These are phyloP conservation scores for Polysphondylium violaceum DNA, from an alignment of 78 protist species.

Conservation along the genomic window DNA sequence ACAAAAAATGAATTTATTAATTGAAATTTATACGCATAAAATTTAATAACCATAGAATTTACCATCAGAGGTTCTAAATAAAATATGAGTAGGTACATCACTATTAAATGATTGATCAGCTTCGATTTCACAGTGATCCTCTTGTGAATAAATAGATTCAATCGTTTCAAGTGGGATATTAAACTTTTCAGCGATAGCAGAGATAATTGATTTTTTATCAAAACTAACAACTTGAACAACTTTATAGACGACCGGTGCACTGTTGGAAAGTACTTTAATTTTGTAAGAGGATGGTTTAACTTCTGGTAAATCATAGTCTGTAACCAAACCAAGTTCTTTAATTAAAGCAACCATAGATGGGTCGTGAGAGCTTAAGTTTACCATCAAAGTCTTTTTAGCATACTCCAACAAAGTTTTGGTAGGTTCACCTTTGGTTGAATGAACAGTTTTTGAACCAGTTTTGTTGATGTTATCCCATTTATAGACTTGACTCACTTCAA, in stretches of 20 bases:
- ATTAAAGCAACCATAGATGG: constrained; percentile 12
- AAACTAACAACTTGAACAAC: not conserved
- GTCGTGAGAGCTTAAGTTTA: constrained; percentile 14
- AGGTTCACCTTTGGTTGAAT: too few species aligned
- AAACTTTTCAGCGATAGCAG: not conserved
- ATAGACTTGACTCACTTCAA: not conserved
- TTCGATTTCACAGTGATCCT: too few species aligned
- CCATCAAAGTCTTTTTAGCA: constrained; percentile 21
- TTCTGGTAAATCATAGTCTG: constrained; percentile 13
- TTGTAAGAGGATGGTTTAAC: too few species aligned
- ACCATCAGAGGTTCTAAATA: constrained; percentile 2
- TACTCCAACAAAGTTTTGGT: constrained; percentile 19
- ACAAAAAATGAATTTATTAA: too few species aligned
- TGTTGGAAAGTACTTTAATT: not conserved
- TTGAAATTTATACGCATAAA: too few species aligned
- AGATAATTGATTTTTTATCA: not conserved
- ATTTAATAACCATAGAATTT: constrained; percentile 25
- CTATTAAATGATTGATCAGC: not conserved
- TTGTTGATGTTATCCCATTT: not conserved
- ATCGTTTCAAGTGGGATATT: constrained; percentile 13
- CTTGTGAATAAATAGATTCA: not conserved
- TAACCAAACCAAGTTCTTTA: constrained; percentile 26
- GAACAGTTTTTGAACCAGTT: constrained; percentile 10
- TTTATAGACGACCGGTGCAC: not conserved
- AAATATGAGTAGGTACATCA: too few species aligned